phyloP scores from a whole-genome alignment of 192 early-diverging fungal genomes.

The Umbelopsis isabellina region DNA sequence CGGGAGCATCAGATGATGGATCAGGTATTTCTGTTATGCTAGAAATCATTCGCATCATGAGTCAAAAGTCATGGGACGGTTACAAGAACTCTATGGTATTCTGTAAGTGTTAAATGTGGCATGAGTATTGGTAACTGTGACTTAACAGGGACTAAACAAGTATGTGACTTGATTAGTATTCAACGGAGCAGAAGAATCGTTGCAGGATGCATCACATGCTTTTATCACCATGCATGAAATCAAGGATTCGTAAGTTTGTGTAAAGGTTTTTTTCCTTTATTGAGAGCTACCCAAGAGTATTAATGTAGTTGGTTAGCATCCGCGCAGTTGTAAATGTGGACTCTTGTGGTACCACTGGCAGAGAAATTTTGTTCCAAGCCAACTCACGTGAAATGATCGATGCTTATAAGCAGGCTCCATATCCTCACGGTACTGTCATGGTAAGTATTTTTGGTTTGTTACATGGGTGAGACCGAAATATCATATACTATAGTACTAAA shows the following conservation, averaged over 20 bases:
- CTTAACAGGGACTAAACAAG: neutral
- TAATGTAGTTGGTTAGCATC: conserved; percentile 35
- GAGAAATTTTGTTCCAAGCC: conserved; percentile 76
- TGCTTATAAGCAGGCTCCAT: conserved; percentile 63
- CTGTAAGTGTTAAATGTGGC: conserved; percentile 44
- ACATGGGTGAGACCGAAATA: too few species aligned
- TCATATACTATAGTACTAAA: too few species aligned
- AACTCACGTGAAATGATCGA: conserved; percentile 69
- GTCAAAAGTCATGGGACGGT: conserved; percentile 42
- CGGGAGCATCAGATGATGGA: conserved; percentile 70
- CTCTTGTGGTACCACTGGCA: conserved; percentile 67
- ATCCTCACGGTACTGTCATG: conserved; percentile 70
- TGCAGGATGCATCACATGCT: conserved; percentile 76
- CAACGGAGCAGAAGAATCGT: conserved; percentile 78
- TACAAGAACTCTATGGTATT: conserved; percentile 59
- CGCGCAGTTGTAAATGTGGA: conserved; percentile 78
- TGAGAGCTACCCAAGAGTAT: neutral
- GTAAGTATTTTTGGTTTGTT: conserved; percentile 28
- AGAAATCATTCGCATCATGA: conserved; percentile 60
- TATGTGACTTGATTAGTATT: conserved; percentile 51
- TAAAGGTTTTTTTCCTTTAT: too few species aligned
- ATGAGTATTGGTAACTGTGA: neutral
- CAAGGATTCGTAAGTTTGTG: conserved; percentile 42
- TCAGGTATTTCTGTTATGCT: conserved; percentile 74
- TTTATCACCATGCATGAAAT: conserved; percentile 66